A percentile compares a stretch with the other conserved stretches of the same genome.
These are phyloP conservation scores for Backusella mclennaniae DNA, from an alignment of 192 early-diverging fungal species.

Conservation along the genomic window DNA sequence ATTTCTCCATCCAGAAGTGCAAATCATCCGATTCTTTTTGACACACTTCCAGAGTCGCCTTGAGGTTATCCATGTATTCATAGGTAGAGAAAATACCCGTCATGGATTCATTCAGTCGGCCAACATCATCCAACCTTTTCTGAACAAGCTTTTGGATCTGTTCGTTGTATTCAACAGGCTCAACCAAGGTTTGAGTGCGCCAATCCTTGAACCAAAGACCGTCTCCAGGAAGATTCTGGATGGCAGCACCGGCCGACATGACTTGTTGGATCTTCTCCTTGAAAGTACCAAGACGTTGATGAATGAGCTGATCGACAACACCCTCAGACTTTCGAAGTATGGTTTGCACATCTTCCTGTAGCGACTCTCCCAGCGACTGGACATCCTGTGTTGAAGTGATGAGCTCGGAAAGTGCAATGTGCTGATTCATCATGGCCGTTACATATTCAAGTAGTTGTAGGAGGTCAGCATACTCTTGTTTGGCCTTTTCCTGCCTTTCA, in stretches of 20 bases:
- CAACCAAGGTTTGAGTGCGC: neutral
- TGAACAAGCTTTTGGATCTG: neutral
- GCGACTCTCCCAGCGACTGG: constrained; percentile 14
- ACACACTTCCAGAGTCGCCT: neutral
- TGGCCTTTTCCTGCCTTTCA: constrained; percentile 13
- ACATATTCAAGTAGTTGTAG: constrained; percentile 16
- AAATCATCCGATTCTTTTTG: neutral
- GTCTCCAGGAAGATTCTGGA: neutral
- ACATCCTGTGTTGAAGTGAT: constrained; percentile 4
- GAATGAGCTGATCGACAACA: neutral
- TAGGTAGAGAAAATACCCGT: neutral
- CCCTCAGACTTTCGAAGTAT: neutral
- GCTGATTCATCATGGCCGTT: constrained; percentile 14
- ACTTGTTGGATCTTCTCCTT: neutral
- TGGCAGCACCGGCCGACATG: neutral
- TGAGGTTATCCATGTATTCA: neutral
- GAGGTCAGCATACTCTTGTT: constrained; percentile 5
- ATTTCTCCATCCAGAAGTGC: constrained; percentile 8
- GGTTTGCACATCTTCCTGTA: constrained; percentile 12
- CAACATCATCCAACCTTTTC: neutral
- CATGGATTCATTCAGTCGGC: neutral
- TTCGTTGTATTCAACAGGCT: neutral
- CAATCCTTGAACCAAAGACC: constrained; percentile 1
- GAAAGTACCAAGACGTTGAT: neutral
- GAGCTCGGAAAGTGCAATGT: constrained; percentile 11